phyloP scores from a whole-genome alignment of 805 yeast genomes.

The Lipomyces starkeyi region DNA sequence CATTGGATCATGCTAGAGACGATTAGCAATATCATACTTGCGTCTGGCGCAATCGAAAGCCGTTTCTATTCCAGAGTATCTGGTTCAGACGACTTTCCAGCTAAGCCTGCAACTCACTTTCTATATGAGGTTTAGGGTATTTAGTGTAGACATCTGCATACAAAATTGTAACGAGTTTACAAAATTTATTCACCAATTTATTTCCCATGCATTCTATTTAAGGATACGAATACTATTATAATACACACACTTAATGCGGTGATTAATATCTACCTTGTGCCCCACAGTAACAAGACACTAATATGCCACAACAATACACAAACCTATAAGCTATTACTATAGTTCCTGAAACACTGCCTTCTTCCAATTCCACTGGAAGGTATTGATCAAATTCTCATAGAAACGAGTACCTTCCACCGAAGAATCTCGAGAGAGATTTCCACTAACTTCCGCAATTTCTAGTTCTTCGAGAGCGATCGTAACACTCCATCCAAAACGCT shows the following conservation, averaged over 20 bases:
- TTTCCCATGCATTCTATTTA: too few species aligned
- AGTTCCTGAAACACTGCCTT: slow-evolving; percentile 2
- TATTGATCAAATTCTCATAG: slow-evolving; percentile 53
- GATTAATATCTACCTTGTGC: too few species aligned
- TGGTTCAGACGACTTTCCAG: too few species aligned
- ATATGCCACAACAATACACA: too few species aligned
- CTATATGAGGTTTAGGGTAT: too few species aligned
- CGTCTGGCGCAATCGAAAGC: neutral
- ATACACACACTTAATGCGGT: too few species aligned
- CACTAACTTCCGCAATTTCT: slow-evolving; percentile 61
- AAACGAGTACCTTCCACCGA: slow-evolving; percentile 69
- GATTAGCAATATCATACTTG: neutral
- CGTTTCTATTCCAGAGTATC: neutral
- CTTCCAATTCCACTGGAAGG: slow-evolving; percentile 16
- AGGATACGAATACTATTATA: too few species aligned
- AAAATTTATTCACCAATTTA: too few species aligned
- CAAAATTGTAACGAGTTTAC: too few species aligned
- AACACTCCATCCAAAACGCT: slow-evolving; percentile 58
- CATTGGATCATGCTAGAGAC: neutral
- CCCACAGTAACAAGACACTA: too few species aligned
- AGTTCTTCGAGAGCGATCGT: slow-evolving; percentile 70
- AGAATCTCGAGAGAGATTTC: slow-evolving; percentile 68
- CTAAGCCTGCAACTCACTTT: too few species aligned
- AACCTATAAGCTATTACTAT: neutral
- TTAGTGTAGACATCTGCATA: too few species aligned